Percentiles rank a stretch among this genome's conserved stretches.
Evolutionary conservation across 2,329 filamentous ascomycete genomes (phyloP).

Genomic region (Apiospora sp.): DNA sequence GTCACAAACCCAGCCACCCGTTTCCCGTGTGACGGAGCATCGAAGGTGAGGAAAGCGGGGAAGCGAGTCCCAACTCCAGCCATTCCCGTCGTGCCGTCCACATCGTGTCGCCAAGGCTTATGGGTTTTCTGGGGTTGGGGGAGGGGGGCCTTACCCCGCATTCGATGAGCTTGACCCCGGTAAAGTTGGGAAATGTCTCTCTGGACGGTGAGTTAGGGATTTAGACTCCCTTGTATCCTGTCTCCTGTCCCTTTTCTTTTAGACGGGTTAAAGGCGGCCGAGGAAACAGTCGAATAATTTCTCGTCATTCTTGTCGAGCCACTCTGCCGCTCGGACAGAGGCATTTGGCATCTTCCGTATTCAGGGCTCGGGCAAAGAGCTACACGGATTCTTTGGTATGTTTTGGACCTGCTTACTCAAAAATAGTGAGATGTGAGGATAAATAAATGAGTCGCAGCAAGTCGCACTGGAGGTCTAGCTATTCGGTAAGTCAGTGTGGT

Average conservation of each 20-base stretch:
- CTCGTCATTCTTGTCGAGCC: slow-evolving; percentile 10
- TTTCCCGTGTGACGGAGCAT: slow-evolving; percentile 4
- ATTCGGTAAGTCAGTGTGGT: slow-evolving; percentile 1
- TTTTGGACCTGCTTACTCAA: background rate
- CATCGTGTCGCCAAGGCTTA: background rate
- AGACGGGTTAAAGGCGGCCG: slow-evolving; percentile 6
- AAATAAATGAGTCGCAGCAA: background rate
- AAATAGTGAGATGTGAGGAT: background rate
- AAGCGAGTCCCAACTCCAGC: background rate
- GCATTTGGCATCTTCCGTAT: background rate
- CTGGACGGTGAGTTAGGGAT: background rate
- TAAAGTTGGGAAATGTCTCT: slow-evolving; percentile 2
- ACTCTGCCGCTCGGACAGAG: background rate
- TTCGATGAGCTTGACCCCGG: slow-evolving; percentile 5
- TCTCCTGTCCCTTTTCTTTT: background rate
- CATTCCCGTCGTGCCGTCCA: slow-evolving; percentile 13
- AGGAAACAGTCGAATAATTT: background rate
- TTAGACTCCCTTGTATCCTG: slow-evolving; percentile 1
- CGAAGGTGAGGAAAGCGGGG: slow-evolving; percentile 13
- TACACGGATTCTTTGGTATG: background rate
- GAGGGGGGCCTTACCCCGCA: slow-evolving; percentile 16
- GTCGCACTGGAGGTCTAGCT: background rate
- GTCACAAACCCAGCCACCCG: slow-evolving; percentile 1
- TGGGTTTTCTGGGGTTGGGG: slow-evolving; percentile 8
- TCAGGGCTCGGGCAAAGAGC: background rate